Evolutionary conservation across 257 asterid species (phyloP), one percentile per base, ranked within the genome.

Genomic region (Solanum tarapatanum): DNA sequence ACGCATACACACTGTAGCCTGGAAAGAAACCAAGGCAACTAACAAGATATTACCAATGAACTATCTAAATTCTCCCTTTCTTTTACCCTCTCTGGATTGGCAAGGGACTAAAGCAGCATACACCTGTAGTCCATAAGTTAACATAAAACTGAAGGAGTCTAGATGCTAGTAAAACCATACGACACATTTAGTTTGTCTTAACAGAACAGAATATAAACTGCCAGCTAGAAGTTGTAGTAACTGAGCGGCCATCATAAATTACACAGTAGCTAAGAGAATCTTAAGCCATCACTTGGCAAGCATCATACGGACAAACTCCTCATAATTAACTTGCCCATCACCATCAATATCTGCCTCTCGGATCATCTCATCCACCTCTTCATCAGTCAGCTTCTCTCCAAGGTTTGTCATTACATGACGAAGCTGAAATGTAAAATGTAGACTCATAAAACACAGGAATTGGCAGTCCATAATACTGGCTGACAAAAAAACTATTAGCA

Each of bases 331-430:
- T 87, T 90, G 94, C 41, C 94, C 94, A 84, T 93, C 96, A 8
- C 94, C 96, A 68, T 92, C 94, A 79, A 90, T 89, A 62, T 93
- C 94, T 4, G 93, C 94, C 90, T 91, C 94, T 68, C 90, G 86
- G 45, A 91, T 92, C 93, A 92, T 92, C 92, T 93, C 94, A 41
- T 91, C 93, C 30, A 91, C 94, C 84, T 92, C 94, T 64, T 92
- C 94, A 84, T 91, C 94, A 12, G 94, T 92, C 89, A 92, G 60
- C 89, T 93, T 92, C 93, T 93, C 95, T 58, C 94, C 94, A 32
- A 91, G 93, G 91, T 92, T 93, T 12, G 93, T 91, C 96, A 91
- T 89, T 73, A 92, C 92, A 82, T 92, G 94, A 74, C 93, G 93
- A 84, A 93, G 95, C 95, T 93, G 91, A 45, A 80, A 80, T 5